These are phyloP conservation scores for Tuber microsphaerosporum DNA, from an alignment of 495 filamentous ascomycete species.

Conservation along the genomic window DNA sequence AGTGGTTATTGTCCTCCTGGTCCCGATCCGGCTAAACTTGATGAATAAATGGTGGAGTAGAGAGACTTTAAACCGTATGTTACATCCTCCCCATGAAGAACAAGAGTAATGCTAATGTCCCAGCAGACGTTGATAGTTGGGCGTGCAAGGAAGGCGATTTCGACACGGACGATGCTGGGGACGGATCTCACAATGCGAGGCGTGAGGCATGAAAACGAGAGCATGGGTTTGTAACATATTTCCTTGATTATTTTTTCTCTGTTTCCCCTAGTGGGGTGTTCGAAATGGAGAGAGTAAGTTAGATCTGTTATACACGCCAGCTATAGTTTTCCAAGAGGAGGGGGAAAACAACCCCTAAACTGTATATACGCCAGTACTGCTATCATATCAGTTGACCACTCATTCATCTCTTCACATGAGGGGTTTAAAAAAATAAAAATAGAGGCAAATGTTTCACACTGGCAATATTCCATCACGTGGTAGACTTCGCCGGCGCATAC, in stretches of 20 bases:
- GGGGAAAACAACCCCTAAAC: no score
- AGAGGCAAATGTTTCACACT: neutral
- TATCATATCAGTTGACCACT: neutral
- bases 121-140: slow-evolving; percentile 58
- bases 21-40: slow-evolving; percentile 55
- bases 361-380: neutral
- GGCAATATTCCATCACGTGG: neutral
- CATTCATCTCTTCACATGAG: neutral
- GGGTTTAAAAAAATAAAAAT: neutral
- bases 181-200: neutral
- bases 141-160: slow-evolving; percentile 57
- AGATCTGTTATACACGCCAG: neutral
- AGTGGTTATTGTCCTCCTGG: slow-evolving; percentile 58
- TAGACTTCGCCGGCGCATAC: neutral
- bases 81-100: neutral
- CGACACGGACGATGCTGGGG: slow-evolving; percentile 45
- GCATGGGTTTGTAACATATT: neutral
- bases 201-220: neutral
- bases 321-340: neutral
- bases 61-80: slow-evolving; percentile 49
- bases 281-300: neutral
- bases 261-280: neutral
- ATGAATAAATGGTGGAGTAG: slow-evolving; percentile 61
- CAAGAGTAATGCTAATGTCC: slow-evolving; percentile 40
- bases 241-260: neutral